A percentile compares a stretch with the other conserved stretches of the same genome.
These are phyloP conservation scores for Rheum nobile DNA, from an alignment of 148 eudicot species.

Conservation along the genomic window DNA sequence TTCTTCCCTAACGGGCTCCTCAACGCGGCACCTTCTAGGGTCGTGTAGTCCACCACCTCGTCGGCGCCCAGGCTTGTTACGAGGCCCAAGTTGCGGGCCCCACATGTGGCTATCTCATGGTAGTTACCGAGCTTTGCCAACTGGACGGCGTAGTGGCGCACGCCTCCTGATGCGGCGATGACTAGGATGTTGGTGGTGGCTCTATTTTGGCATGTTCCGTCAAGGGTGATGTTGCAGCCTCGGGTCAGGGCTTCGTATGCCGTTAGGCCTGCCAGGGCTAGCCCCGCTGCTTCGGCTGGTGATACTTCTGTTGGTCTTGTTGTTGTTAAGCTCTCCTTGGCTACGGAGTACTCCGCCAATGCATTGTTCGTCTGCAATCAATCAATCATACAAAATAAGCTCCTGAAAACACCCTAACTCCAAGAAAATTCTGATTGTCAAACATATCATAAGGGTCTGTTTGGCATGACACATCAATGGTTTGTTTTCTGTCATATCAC, in stretches of 20 bases:
- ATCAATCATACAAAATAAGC: no score
- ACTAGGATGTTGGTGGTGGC: no score
- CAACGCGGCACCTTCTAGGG: no score
- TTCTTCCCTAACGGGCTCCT: conserved; percentile 61
- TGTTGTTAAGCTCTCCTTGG: conserved; percentile 35
- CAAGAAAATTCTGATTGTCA: no score
- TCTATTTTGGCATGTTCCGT: no score
- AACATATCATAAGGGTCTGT: no score
- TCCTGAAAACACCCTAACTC: no score
- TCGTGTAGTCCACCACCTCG: no score
- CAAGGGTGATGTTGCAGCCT: conserved; percentile 25
- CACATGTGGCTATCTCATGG: conserved; percentile 66
- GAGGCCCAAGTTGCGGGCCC: conserved; percentile 49
- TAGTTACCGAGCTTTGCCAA: no score
- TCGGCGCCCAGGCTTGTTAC: conserved; percentile 60
- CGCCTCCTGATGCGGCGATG: conserved; percentile 16
- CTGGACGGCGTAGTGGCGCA: conserved; percentile 70
- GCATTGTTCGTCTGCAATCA: conserved; percentile 45
- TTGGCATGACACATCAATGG: no score
- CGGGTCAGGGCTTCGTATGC: conserved; percentile 43
- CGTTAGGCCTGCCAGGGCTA: conserved; percentile 34
- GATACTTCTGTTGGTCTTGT: conserved; percentile 41
- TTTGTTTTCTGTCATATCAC: no score
- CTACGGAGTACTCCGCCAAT: conserved; percentile 54
- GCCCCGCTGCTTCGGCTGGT: conserved; percentile 38